Evolutionary conservation across 2,329 filamentous ascomycete species (phyloP), one percentile per base, ranked within the genome.

Genomic region (Neonectria hederae): DNA sequence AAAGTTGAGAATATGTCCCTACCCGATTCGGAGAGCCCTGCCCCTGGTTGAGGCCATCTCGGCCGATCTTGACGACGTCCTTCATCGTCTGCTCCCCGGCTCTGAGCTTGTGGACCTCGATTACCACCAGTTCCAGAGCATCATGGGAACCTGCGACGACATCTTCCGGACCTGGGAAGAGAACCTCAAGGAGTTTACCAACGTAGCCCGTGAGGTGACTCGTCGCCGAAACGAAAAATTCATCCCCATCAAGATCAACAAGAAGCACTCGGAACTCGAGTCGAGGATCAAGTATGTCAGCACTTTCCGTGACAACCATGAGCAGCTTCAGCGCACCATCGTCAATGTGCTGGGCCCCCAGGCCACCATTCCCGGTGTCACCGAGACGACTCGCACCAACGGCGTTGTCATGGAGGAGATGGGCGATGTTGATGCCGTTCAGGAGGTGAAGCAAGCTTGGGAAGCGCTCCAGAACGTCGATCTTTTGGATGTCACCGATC

Each of bases 41-140:
- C 92, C 94, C 56, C 87, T 99, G n/a, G 96, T 98, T 11, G 94
- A 97, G 80, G 94, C 95, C 26, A 97, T 99, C 69, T 99, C 97
- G 6, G 92, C 90, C 11, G 97, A 99, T 77, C 84, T 99, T 45
- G 93, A 99, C 74, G 87, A 90, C 54, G 91, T 93, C 63, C 86
- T 99, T 69, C 95, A 97, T 77, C 88, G 90, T 17, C 83, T 99
- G 48, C 87, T 99, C 21, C 91, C 93, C 19, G 96, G 96, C 38
- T 91, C 91, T 28, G 90, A 94, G 62, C 84, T 99, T 59, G 95
- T 99, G 81, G 93, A 97, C 74, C 87, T 98, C 59, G 93, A 96
- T 67, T 98, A 97, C 76, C 88, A 89, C 54, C 95, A 98, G 68
- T 99, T 99, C 77, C 89, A 91, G 74, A 87, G 86, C 22, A 86